Evolutionary conservation across 352 stramenopile species (phyloP).

Genomic region (Pythium phragmitis): DNA sequence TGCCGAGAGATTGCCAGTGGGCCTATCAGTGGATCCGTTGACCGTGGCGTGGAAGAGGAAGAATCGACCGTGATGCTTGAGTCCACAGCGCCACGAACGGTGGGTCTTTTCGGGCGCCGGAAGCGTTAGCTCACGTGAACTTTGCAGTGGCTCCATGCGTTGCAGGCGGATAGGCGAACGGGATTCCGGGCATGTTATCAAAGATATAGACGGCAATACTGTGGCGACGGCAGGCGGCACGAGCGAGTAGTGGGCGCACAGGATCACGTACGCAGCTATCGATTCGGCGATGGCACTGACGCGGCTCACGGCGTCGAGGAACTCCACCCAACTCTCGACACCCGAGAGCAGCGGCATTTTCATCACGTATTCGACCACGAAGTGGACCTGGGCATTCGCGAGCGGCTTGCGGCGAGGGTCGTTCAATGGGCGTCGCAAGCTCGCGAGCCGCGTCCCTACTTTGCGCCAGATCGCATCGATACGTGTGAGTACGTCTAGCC

Average conservation of each 20-base stretch:
- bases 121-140: neutral
- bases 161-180: neutral
- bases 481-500: conserved; percentile 47
- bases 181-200: neutral
- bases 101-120: neutral
- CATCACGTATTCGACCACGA: conserved; percentile 35
- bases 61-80: conserved; percentile 21
- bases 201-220: neutral
- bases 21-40: neutral
- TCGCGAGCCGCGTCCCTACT: conserved; percentile 38
- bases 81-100: conserved; percentile 15
- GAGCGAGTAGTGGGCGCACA: conserved; percentile 38
- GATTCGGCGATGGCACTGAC: conserved; percentile 50
- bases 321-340: neutral
- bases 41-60: conserved; percentile 19
- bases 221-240: neutral
- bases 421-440: conserved; percentile 27
- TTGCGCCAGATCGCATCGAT: conserved; percentile 34
- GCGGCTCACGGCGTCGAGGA: conserved; percentile 21
- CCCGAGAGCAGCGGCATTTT: neutral
- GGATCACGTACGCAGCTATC: conserved; percentile 42
- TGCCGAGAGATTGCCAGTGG: neutral
- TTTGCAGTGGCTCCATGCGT: neutral
- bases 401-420: conserved; percentile 25
- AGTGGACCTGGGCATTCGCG: conserved; percentile 35